Base-by-base conservation (phyloP, 352 stramenopile species). In the Globisporangium radiosum region DNA sequence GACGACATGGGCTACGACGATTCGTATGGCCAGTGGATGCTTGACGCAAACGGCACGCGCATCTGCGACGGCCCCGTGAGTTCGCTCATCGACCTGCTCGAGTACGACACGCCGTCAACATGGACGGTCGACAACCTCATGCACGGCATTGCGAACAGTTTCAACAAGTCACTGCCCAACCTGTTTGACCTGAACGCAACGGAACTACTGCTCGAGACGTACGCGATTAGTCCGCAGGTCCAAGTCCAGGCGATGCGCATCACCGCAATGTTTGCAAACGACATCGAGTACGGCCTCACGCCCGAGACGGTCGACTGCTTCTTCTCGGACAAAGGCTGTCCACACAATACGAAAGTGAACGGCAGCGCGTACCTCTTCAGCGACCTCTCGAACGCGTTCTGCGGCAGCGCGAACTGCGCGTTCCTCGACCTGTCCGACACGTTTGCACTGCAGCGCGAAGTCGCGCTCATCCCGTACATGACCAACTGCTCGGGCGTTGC, bases 11-110 rank as follows among this genome's bases (percentile, higher is more conserved):
- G 51, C 43, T 43, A 33, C 19, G 59, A 70, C 44, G 55, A 67
- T 40, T 56, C 56, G 17, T 40, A 55, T 4, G 62, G 61, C 11
- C 40, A 62, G 14, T 79, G 71, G 73, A 73, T 57, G 6, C 61
- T 68, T 13, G 53, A 62, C 0, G 60, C 64, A 2, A 61, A 75
- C 50, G 72, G 72, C 7, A 69, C 59, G 17, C 68, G 72, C n/a
- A 62, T 77, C 17, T 84, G 74, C 7, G 56, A 79, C 37, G 74
- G 74, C 1, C 62, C 70, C 9, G 62, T 66, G 11, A 72, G 59
- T 1, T 74, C 68, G 2, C 52, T 84, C 11, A 69, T 76, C 38
- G 64, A 65, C 11, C 52, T 84, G n/a, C 49, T 63, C 19, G 57
- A 66, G 10, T 54, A 44, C 50, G 42, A 47, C 42, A 47, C 42